Evolutionary conservation across 2,329 filamentous ascomycete species (phyloP), one percentile per base, ranked within the genome.

Genomic region (Aspergillus pseudoglaucus): DNA sequence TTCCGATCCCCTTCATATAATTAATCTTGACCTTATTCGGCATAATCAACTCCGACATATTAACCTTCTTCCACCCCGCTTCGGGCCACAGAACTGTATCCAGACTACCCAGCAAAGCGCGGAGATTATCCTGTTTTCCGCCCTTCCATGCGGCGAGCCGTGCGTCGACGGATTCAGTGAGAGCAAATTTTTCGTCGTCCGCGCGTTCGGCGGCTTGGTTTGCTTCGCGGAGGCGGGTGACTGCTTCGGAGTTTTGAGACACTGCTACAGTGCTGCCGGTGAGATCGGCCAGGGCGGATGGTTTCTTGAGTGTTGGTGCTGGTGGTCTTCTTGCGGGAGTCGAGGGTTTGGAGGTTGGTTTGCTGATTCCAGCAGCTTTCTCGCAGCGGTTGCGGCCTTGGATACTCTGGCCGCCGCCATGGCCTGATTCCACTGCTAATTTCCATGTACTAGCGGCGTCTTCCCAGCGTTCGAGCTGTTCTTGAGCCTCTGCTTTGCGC

Each of bases 1-100:
- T 97, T 9, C 85, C 88, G 78, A 98, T 97, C 5, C 91, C 93
- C 80, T 95, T 96, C 93, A 98, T 97, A 66, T 98, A 98, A 51
- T 87, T 78, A 55, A 98, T 85, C 80, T 98, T 98, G 67, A 97
- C 93, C 76, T 91, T 95, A 58, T 88, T 90, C 30, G 90, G 84
- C 78, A 95, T 80, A 45, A 98, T 86, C 58, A 98, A 70, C 72
- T 98, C 93, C 55, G 90, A 85, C 82, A 98, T 82, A 27, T 89
- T 90, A 48, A 97, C 85, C 75, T 94, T 95, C 75, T 95, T 96
- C 93, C 93, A 98, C 3, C 89, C 90, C 53, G 89, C 88, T 38
- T 84, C 85, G 54, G 88, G 84, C 93, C 93, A 98, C 23, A 98
- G 77, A 23, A 98, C 90, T 35, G 78, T 80, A 62, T 98, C 91